phyloP scores from a whole-genome alignment of 202 grass and related monocot species.

The Schoenoplectus tabernaemontani region DNA sequence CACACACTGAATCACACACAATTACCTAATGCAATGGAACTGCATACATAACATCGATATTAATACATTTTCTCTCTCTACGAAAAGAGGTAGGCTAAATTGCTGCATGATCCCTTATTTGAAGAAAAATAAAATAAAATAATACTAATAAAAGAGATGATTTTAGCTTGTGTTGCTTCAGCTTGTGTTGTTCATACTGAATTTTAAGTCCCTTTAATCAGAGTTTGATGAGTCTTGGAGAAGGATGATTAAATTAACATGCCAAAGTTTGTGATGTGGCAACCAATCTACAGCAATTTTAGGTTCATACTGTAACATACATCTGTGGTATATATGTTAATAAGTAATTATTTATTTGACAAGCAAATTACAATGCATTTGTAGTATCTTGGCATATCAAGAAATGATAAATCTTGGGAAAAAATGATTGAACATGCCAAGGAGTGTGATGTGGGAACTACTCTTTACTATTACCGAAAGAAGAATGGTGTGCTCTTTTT shows the following conservation, averaged over 20 bases:
- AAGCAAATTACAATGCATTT: background rate
- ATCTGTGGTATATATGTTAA: background rate
- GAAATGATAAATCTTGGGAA: background rate
- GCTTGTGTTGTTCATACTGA: background rate
- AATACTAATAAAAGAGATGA: background rate
- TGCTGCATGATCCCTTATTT: too few relatives aligned
- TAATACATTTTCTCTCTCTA: background rate
- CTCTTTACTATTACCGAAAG: background rate
- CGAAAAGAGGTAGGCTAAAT: too few relatives aligned
- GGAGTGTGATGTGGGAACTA: background rate
- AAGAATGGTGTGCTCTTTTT: background rate
- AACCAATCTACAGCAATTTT: too few relatives aligned
- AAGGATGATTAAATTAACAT: too few relatives aligned
- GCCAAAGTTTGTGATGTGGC: too few relatives aligned
- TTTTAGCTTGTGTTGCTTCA: background rate
- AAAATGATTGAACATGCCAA: constrained; percentile 11
- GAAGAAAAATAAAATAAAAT: background rate
- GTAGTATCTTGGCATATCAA: constrained; percentile 3
- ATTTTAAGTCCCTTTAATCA: background rate
- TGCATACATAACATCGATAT: too few relatives aligned
- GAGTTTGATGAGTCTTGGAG: too few relatives aligned
- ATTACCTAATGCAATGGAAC: background rate
- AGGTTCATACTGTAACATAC: background rate
- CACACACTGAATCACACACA: too few relatives aligned
- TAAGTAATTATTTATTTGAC: background rate